Conservation (phyloP, 2,329 filamentous ascomycete genomes). For the Cyanodermella asteris region DNA sequence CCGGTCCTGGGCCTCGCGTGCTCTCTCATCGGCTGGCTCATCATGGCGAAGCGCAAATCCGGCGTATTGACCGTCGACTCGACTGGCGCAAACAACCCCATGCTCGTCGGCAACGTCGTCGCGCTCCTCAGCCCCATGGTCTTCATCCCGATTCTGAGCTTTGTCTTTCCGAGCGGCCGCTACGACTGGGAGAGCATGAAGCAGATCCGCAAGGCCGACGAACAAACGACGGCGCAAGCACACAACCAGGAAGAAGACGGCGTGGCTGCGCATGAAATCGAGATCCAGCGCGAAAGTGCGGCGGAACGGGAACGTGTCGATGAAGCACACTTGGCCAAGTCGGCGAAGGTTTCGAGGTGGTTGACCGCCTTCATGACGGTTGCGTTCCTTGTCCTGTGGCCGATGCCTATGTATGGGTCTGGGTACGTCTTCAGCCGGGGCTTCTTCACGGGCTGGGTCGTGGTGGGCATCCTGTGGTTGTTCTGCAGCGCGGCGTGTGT, state of each 20-base stretch:
- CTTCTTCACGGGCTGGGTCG: conserved; percentile 68
- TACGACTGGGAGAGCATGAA: conserved; percentile 80
- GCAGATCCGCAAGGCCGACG: conserved; percentile 55
- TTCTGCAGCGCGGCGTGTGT: conserved; percentile 52
- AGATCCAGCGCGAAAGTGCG: conserved; percentile 17
- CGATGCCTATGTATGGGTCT: conserved; percentile 73
- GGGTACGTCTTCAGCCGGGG: conserved; percentile 61
- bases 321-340: too few species aligned
- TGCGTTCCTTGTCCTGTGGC: conserved; percentile 61
- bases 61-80: conserved; percentile 47
- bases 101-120: conserved; percentile 71
- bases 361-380: conserved; percentile 44
- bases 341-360: conserved; percentile 30
- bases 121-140: conserved; percentile 57
- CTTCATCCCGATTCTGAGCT: conserved; percentile 55
- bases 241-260: too few species aligned
- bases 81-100: conserved; percentile 68
- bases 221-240: too few species aligned
- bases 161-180: conserved; percentile 45
- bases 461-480: conserved; percentile 59
- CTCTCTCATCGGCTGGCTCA: conserved; percentile 55
- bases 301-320: too few species aligned
- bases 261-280: too few species aligned
- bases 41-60: conserved; percentile 48
- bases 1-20: conserved; percentile 48